Evolutionary conservation across 2,329 filamentous ascomycete genomes (phyloP), one percentile per base, ranked within the genome.

Genomic region (Alternaria arborescens): DNA sequence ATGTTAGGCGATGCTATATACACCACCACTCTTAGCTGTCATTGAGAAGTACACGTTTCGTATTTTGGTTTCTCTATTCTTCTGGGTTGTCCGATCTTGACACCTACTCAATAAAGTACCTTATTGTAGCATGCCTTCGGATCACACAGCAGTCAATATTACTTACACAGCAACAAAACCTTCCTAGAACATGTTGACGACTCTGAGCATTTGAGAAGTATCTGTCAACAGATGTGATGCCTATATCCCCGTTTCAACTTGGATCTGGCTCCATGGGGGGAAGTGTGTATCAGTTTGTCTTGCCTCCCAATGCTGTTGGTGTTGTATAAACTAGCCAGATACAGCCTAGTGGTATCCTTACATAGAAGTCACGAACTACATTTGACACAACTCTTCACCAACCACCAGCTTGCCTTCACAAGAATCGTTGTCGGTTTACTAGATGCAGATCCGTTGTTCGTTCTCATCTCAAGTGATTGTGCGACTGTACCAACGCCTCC

Each of bases 21-120:
- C 47, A 57, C 55, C 38, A 57, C 47, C 28, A 30, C 28, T 57
- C 54, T 36, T 36, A 30, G 54, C 54, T 43, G 36, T 38, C 28
- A 38, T 52, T 36, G 34, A 40, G 11, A 3, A 52, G n/a, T 22
- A 41, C 3, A 46, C 12, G 18, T 11, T 36, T 36, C 16, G 4
- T 8, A 1, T 50, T 18, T 22, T 14, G 2, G 10, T n/a, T 36
- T 4, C 34, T 26, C 22, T n/a, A 4, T 11, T 1, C 5, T 26
- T 12, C 11, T 24, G 1, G 12, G 24, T 38, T 24, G 2, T 36
- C 38, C 8, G 4, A 24, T 18, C 4, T 12, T 26, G 10, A 7
- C 8, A 38, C 11, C 20, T 24, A 1, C 5, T 36, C 22, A 8
- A 14, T 12, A 3, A 14, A 42, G 40, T 42, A 24, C 20, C 40